Evolutionary conservation across 78 protist genomes (phyloP).

Genomic region (Anaeramoeba flamelloides): DNA sequence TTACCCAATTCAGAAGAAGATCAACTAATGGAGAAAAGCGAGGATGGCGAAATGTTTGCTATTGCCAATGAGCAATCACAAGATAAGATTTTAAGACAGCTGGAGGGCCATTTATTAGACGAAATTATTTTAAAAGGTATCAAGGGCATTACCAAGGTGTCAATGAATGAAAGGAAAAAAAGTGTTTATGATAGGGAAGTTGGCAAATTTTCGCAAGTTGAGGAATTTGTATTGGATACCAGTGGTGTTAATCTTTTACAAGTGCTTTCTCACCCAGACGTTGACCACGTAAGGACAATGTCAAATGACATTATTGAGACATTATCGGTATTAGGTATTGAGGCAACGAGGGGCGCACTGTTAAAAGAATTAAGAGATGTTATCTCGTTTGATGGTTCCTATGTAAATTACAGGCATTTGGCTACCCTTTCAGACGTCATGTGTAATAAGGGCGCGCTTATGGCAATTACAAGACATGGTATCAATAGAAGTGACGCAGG

Average conservation of each 20-base stretch:
- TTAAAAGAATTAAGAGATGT: slow-evolving; percentile 64
- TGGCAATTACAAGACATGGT: slow-evolving; percentile 96
- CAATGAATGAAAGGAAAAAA: slow-evolving; percentile 15
- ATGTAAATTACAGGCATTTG: slow-evolving; percentile 95
- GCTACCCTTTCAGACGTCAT: slow-evolving; percentile 83
- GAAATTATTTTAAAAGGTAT: slow-evolving; percentile 58
- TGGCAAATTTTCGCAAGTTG: not conserved
- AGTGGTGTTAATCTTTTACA: slow-evolving; percentile 63
- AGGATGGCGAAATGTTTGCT: slow-evolving; percentile 28
- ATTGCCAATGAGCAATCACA: too few relatives aligned
- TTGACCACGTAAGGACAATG: slow-evolving; percentile 57
- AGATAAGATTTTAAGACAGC: slow-evolving; percentile 28
- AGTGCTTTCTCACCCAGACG: slow-evolving; percentile 47
- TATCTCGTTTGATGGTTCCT: slow-evolving; percentile 65
- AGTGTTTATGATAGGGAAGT: not conserved
- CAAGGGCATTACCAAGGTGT: slow-evolving; percentile 50
- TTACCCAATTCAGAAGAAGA: not conserved
- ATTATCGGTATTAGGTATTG: slow-evolving; percentile 80
- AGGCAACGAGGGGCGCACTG: slow-evolving; percentile 83
- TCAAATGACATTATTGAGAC: slow-evolving; percentile 87
- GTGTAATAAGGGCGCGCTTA: slow-evolving; percentile 79
- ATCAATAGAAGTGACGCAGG: slow-evolving; percentile 71
- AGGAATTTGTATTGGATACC: slow-evolving; percentile 61
- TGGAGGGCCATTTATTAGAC: slow-evolving; percentile 48
- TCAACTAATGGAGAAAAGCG: not conserved